phyloP scores from a whole-genome alignment of 2,329 filamentous ascomycete species.

The Colletotrichum kahawae region DNA sequence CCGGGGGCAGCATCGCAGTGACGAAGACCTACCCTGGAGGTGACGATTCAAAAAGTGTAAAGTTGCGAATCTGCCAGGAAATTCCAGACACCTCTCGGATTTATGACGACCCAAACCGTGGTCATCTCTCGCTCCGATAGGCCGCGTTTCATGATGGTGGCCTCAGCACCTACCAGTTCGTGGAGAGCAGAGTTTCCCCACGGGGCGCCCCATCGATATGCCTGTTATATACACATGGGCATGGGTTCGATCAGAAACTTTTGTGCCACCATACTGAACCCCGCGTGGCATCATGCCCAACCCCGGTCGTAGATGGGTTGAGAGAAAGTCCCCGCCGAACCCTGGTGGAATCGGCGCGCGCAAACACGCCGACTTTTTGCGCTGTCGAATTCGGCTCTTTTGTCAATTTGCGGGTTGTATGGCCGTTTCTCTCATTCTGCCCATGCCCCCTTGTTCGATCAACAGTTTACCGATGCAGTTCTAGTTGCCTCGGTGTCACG shows the following conservation, averaged over 20 bases:
- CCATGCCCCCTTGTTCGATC: conserved; percentile 1
- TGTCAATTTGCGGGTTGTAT: not conserved
- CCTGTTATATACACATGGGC: not conserved
- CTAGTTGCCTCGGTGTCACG: conserved; percentile 10
- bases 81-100: not conserved
- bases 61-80: not conserved
- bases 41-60: conserved; percentile 3
- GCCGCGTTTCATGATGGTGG: not conserved
- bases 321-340: not conserved
- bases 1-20: not conserved
- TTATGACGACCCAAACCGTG: not conserved
- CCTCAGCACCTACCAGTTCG: not conserved
- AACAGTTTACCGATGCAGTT: not conserved
- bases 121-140: not conserved
- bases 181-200: not conserved
- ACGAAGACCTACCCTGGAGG: not conserved
- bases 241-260: not conserved
- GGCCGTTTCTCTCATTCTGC: not conserved
- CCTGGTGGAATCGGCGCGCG: not conserved
- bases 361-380: not conserved
- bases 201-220: not conserved
- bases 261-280: not conserved
- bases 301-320: not conserved
- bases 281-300: not conserved
- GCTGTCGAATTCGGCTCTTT: not conserved